A percentile compares a stretch with the other conserved stretches of the same genome.
These are phyloP conservation scores for Dictyostelium brefeldianum DNA, from an alignment of 78 protist genomes.

Conservation along the genomic window DNA sequence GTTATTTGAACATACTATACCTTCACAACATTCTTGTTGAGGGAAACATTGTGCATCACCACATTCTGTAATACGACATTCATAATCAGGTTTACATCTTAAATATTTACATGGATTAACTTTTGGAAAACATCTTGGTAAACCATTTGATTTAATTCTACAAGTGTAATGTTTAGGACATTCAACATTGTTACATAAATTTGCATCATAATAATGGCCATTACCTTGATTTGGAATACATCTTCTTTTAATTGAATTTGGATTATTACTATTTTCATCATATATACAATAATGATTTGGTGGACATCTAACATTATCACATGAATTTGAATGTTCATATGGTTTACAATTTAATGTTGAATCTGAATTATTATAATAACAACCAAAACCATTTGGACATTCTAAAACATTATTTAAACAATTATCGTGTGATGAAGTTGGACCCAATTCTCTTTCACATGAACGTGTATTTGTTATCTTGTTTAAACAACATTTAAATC, in stretches of 20 bases:
- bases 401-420: not conserved
- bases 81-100: not conserved
- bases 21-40: slow-evolving; percentile 20
- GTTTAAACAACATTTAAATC: slow-evolving; percentile 9
- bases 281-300: not conserved
- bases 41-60: slow-evolving; percentile 7
- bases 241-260: not conserved
- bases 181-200: not conserved
- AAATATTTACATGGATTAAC: not conserved
- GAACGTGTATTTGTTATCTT: not conserved
- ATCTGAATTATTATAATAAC: not conserved
- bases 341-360: not conserved
- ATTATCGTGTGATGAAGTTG: not conserved
- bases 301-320: slow-evolving; percentile 26
- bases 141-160: slow-evolving; percentile 4
- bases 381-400: slow-evolving; percentile 29
- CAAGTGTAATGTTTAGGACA: slow-evolving; percentile 13
- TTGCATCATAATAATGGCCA: too few species aligned
- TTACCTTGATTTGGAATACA: not conserved
- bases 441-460: not conserved
- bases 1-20: not conserved
- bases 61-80: not conserved
- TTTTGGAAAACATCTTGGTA: slow-evolving; percentile 27
- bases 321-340: not conserved
- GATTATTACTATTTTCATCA: not conserved